phyloP scores from a whole-genome alignment of 2,329 filamentous ascomycete genomes.

The Hymenoscyphus fraxineus region DNA sequence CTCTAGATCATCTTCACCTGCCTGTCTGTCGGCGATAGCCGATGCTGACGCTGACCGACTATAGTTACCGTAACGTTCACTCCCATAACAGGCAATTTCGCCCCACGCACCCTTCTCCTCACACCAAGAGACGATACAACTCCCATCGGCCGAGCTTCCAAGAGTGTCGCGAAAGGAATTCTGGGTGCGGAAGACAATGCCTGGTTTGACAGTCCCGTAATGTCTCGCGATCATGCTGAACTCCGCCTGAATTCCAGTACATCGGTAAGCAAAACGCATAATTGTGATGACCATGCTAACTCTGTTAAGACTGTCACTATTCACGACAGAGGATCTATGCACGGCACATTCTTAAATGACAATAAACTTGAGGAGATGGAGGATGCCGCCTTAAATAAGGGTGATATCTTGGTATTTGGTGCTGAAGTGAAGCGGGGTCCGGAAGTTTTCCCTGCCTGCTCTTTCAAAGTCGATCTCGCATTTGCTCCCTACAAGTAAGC shows the following conservation, averaged over 20 bases:
- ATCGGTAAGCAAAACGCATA: conserved; percentile 35
- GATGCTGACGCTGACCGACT: conserved; percentile 16
- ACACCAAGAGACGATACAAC: conserved; percentile 18
- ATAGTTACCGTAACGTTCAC: conserved; percentile 26
- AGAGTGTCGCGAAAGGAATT: conserved; percentile 43
- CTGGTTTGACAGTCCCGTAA: conserved; percentile 68
- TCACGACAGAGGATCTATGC: conserved; percentile 55
- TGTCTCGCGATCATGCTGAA: conserved; percentile 65
- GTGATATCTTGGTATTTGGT: conserved; percentile 45
- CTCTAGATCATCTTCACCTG: not conserved
- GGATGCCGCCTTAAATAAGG: conserved; percentile 33
- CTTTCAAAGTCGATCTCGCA: conserved; percentile 28
- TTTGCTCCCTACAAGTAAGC: conserved; percentile 30
- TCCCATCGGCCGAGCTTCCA: conserved; percentile 45
- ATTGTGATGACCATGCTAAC: conserved; percentile 29
- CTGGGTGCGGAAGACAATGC: conserved; percentile 50
- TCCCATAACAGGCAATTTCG: conserved; percentile 24
- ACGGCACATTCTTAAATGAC: conserved; percentile 56
- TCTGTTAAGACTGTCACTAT: conserved; percentile 42
- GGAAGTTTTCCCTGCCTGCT: conserved; percentile 37
- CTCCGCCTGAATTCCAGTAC: conserved; percentile 43
- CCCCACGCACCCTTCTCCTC: conserved; percentile 25
- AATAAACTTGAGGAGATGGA: conserved; percentile 36
- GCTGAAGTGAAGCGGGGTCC: conserved; percentile 45
- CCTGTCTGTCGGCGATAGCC: not conserved